Conservation (phyloP, 177 flowering plant genomes). For the Telopea speciosissima region DNA sequence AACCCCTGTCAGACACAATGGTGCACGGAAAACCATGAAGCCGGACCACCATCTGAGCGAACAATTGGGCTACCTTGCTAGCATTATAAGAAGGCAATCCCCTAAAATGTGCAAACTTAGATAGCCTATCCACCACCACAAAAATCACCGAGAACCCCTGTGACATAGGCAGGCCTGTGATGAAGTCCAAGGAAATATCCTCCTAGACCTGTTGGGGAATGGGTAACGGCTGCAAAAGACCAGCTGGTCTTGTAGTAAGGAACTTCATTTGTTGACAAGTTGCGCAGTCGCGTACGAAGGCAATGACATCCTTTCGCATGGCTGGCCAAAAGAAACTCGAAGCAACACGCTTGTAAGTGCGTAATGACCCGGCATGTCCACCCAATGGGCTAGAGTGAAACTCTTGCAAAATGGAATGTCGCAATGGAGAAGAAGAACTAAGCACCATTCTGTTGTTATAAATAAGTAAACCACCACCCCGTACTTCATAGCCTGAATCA, state of each 20-base stretch:
- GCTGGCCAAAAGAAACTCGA: not conserved
- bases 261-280: not conserved
- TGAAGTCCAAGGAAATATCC: not conserved
- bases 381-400: too few species aligned
- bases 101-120: not conserved
- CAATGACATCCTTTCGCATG: not conserved
- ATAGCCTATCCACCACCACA: not conserved
- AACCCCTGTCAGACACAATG: too few species aligned
- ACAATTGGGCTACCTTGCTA: too few species aligned
- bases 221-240: not conserved
- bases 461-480: too few species aligned
- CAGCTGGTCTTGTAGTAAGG: not conserved
- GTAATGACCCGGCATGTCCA: too few species aligned
- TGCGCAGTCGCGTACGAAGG: not conserved
- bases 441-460: too few species aligned
- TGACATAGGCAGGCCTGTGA: not conserved
- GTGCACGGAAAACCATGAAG: not conserved
- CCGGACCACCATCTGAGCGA: not conserved
- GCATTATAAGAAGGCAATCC: not conserved
- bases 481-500: too few species aligned
- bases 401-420: too few species aligned
- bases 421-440: too few species aligned
- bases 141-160: not conserved
- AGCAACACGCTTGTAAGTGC: constrained; percentile 2
- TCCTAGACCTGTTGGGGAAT: not conserved